These are phyloP conservation scores for Cichorium intybus DNA, from an alignment of 140 eudicot species.

Conservation along the genomic window DNA sequence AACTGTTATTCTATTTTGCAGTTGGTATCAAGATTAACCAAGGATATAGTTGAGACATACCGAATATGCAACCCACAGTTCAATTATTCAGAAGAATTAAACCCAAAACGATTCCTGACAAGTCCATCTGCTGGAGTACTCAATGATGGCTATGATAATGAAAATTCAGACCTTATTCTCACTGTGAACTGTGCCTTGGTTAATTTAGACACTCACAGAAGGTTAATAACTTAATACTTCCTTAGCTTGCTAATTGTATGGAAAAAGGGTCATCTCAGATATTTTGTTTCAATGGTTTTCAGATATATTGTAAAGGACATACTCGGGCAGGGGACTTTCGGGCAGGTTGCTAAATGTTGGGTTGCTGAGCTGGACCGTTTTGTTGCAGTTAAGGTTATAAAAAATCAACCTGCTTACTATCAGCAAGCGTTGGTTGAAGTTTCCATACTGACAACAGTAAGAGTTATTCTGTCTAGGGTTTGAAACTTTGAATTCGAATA, in stretches of 20 bases:
- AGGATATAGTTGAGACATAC: constrained; percentile 80
- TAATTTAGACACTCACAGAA: constrained; percentile 61
- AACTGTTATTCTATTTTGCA: constrained; percentile 37
- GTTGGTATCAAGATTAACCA: constrained; percentile 88
- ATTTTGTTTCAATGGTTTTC: constrained; percentile 22
- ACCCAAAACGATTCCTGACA: constrained; percentile 84
- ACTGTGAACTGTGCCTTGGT: constrained; percentile 55
- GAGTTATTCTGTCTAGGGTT: constrained; percentile 4
- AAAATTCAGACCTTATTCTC: constrained; percentile 87
- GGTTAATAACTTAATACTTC: constrained; percentile 39
- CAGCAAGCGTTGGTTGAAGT: constrained; percentile 99
- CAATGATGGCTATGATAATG: constrained; percentile 93
- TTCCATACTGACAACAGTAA: constrained; percentile 77
- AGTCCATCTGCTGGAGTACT: constrained; percentile 85
- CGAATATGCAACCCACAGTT: constrained; percentile 85
- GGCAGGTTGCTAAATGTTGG: constrained; percentile 99
- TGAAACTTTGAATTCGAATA: constrained; percentile 4
- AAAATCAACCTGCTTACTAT: constrained; percentile 93
- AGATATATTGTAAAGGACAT: constrained; percentile 93
- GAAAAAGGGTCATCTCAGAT: not conserved
- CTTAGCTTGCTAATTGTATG: not conserved
- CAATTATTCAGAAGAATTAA: constrained; percentile 62
- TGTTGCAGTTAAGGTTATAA: constrained; percentile 89
- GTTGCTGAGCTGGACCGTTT: constrained; percentile 80
- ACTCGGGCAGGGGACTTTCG: constrained; percentile 99